Conservation (phyloP, 1,139 yeast genomes). For the Candida tetrigidarum region DNA sequence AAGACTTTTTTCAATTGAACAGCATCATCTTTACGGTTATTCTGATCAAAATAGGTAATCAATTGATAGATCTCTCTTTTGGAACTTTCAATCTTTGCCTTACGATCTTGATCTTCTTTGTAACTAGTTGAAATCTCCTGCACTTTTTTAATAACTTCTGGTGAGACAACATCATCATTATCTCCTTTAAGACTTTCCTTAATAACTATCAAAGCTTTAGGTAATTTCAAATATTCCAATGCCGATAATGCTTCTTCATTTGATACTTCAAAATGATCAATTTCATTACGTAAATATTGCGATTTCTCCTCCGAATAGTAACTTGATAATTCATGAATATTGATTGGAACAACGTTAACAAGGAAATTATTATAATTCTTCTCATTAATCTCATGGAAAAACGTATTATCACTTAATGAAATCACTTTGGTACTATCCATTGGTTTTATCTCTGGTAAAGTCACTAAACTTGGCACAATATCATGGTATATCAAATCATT, state of each 20-base stretch:
- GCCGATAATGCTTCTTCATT: slow-evolving; percentile 80
- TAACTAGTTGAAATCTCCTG: slow-evolving; percentile 30
- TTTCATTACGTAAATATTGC: slow-evolving; percentile 69
- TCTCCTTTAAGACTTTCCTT: slow-evolving; percentile 30
- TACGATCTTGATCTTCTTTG: slow-evolving; percentile 28
- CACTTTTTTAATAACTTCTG: slow-evolving; percentile 24
- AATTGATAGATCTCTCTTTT: slow-evolving; percentile 46
- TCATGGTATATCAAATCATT: slow-evolving; percentile 92
- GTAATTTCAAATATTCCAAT: slow-evolving; percentile 78
- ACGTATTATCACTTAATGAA: slow-evolving; percentile 45
- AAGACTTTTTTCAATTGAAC: slow-evolving; percentile 65
- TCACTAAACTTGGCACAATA: slow-evolving; percentile 60
- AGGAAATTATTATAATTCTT: slow-evolving; percentile 64
- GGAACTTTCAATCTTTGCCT: slow-evolving; percentile 25
- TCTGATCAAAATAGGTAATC: slow-evolving; percentile 44
- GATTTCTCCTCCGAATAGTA: slow-evolving; percentile 91
- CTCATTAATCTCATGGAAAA: slow-evolving; percentile 50
- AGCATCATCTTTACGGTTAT: slow-evolving; percentile 49
- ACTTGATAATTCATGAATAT: slow-evolving; percentile 86
- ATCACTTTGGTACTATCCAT: slow-evolving; percentile 78
- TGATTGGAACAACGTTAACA: slow-evolving; percentile 81
- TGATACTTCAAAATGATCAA: slow-evolving; percentile 77
- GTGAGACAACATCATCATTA: slow-evolving; percentile 19
- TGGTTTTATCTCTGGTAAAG: slow-evolving; percentile 64
- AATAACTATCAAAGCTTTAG: slow-evolving; percentile 63